Evolutionary conservation across 1,139 yeast species (phyloP).

Genomic region (Debaryomyces subglobosus): DNA sequence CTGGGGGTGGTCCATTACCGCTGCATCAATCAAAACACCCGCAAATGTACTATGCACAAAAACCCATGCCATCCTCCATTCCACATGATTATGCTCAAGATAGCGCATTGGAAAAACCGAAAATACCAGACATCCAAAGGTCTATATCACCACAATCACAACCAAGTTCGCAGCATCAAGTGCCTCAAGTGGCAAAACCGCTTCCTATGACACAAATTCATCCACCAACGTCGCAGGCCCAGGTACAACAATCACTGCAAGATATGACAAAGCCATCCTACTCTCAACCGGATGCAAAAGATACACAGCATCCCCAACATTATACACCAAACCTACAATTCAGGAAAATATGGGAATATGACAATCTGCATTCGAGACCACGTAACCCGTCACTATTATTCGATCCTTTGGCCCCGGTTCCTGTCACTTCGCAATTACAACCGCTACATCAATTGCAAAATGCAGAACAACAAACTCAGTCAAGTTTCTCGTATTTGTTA

Average conservation of each 20-base stretch:
- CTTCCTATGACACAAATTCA: slow-evolving; percentile 6
- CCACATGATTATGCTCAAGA: slow-evolving; percentile 18
- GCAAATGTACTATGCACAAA: slow-evolving; percentile 6
- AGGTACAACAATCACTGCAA: slow-evolving; percentile 9
- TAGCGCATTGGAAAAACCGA: not conserved
- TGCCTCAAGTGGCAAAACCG: slow-evolving; percentile 2
- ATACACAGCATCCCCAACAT: slow-evolving; percentile 25
- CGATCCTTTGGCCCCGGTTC: slow-evolving; percentile 43
- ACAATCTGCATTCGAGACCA: slow-evolving; percentile 20
- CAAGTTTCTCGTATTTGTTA: slow-evolving; percentile 8
- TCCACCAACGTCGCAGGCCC: slow-evolving; percentile 13
- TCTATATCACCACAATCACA: slow-evolving; percentile 12
- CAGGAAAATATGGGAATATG: slow-evolving; percentile 43
- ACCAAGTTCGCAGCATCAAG: slow-evolving; percentile 5
- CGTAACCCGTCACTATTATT: slow-evolving; percentile 40
- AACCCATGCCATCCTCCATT: slow-evolving; percentile 5
- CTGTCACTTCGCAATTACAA: slow-evolving; percentile 11
- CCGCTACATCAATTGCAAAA: slow-evolving; percentile 7
- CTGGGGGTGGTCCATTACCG: slow-evolving; percentile 10
- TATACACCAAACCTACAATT: slow-evolving; percentile 38
- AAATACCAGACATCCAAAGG: slow-evolving; percentile 7
- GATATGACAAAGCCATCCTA: slow-evolving; percentile 9
- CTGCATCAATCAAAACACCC: slow-evolving; percentile 22
- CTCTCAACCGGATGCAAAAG: slow-evolving; percentile 10
- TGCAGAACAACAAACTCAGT: slow-evolving; percentile 5